Evolutionary conservation across 306 rosid genomes (phyloP), one percentile per base, ranked within the genome.

Genomic region (Castanea mollissima): DNA sequence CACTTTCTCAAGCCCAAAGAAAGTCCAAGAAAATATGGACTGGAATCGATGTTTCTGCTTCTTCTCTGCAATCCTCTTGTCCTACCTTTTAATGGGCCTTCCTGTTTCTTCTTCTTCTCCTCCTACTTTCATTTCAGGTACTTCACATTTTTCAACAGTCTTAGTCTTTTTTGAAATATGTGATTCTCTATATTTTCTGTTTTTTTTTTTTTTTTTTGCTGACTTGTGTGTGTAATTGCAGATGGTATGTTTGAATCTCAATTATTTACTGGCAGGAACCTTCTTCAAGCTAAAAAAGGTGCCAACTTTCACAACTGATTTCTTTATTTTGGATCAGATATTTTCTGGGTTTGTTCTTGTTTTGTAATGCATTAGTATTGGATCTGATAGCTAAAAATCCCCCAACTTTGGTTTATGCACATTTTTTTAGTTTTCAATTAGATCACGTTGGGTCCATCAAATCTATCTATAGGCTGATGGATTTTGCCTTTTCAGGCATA

Each of bases 241-340:
- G 99, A 79, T 52, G 5, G 60, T 11, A 29, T 84, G 74, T 87
- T 89, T 71, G 88, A 83, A 82, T 82, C 88, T 73, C 86, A 85
- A 73, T 38, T 11, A 64, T 86, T 81, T 38, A 74, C 73, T 1
- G 93, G 89, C 71, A 92, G 98, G 75, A 87, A 52, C 81, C 94
- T 95, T 74, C 99, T 95, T 56, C 99, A 93, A 82, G 96, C 94
- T 62, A 91, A 85, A 79, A 84, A 86, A 93, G 91, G 99, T 89
- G 16, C 57, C 29, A 10, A 21, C 32, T 82, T 57, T 70, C 44
- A 6, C 54, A 12, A n/a, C 58, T 19, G 25, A 5, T 55, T 21
- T 21, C 6, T 73, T 49, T 78, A 31, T 44, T 46, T 71, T 74
- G 0, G 51, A 20, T 10, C 29, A n/a, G 23, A 2, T 46, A 20